Evolutionary conservation across 352 stramenopile species (phyloP), one percentile per base, ranked within the genome.

Genomic region (Thraustochytrium sp.): DNA sequence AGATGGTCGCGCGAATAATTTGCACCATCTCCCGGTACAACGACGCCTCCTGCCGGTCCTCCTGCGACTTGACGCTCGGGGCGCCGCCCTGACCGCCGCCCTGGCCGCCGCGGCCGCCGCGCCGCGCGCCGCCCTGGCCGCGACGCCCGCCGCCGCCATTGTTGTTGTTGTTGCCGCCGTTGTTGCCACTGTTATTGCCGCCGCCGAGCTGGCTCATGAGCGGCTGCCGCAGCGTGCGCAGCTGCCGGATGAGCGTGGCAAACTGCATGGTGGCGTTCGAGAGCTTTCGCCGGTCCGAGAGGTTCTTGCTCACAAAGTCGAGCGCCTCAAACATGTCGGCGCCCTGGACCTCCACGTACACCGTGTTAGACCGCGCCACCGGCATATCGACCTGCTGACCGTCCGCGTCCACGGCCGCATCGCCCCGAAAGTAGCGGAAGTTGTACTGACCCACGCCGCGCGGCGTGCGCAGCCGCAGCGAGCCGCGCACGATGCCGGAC

Each of bases 371-470:
- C n/a, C 75, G n/a, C 36, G 75, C 55, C 42, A 84, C 29, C 18
- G 75, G 75, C 54, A 84, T 48, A 1, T 23, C 18, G 9, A 49
- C 13, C 48, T 80, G 44, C 3, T 8, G n/a, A 4, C 26, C 13
- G 13, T 16, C 11, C 18, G 21, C 72, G 8, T 9, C 2, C 0
- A 13, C 13, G 1, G 5, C 62, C 0, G 5, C 23, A 11, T 74
- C 74, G 21, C 53, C 74, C n/a, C 26, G 55, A 54, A 76, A 84
- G 38, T 84, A 84, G 9, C 75, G 54, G 84, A 84, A 84, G n/a
- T 84, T 80, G 2, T 84, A 84, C 59, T 84, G 55, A 3, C 75
- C 75, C 5, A 84, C 75, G 29, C 75, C 75, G 34, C 61, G 55
- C 44, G 75, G 75, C 4, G 75, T 84, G 5, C 61, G 55, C 38